Percentiles rank a stretch among this genome's conserved stretches.
These are phyloP conservation scores for Phytophthora podocarpi DNA, from an alignment of 352 stramenopile genomes.

Conservation along the genomic window DNA sequence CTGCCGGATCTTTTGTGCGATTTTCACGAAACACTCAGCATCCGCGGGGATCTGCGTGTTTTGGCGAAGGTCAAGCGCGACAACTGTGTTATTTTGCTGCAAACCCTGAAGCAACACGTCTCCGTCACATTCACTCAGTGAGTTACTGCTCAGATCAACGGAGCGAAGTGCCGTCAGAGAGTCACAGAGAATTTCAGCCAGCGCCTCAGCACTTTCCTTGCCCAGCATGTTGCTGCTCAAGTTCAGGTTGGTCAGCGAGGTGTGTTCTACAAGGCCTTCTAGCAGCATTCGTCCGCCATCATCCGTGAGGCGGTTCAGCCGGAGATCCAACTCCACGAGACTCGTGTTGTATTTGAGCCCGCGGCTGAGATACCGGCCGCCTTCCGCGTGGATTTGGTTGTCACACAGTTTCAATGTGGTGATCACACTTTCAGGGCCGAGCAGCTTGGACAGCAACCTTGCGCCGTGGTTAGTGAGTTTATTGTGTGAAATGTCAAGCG, in stretches of 20 bases:
- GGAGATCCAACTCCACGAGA: conserved; percentile 90
- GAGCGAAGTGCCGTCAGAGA: conserved; percentile 60
- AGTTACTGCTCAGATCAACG: conserved; percentile 88
- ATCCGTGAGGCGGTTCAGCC: conserved; percentile 92
- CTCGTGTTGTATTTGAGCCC: conserved; percentile 91
- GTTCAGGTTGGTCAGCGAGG: conserved; percentile 76
- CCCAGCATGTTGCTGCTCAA: conserved; percentile 85
- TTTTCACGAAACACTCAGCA: conserved; percentile 60
- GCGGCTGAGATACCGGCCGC: conserved; percentile 89
- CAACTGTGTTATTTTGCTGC: conserved; percentile 58
- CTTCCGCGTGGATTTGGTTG: conserved; percentile 94
- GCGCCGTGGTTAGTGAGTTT: conserved; percentile 94
- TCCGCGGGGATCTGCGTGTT: conserved; percentile 73
- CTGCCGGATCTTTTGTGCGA: conserved; percentile 72
- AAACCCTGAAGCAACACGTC: conserved; percentile 65
- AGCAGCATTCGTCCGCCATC: conserved; percentile 90
- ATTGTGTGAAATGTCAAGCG: conserved; percentile 95
- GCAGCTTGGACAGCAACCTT: conserved; percentile 88
- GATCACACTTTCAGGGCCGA: conserved; percentile 90
- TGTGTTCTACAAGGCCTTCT: conserved; percentile 81
- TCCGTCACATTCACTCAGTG: conserved; percentile 63
- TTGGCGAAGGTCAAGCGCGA: conserved; percentile 79
- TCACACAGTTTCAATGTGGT: conserved; percentile 90
- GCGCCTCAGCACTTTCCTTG: conserved; percentile 66
- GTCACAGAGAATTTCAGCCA: conserved; percentile 79